Evolutionary conservation across 805 yeast genomes (phyloP).

Genomic region (Hanseniaspora clermontiae): DNA sequence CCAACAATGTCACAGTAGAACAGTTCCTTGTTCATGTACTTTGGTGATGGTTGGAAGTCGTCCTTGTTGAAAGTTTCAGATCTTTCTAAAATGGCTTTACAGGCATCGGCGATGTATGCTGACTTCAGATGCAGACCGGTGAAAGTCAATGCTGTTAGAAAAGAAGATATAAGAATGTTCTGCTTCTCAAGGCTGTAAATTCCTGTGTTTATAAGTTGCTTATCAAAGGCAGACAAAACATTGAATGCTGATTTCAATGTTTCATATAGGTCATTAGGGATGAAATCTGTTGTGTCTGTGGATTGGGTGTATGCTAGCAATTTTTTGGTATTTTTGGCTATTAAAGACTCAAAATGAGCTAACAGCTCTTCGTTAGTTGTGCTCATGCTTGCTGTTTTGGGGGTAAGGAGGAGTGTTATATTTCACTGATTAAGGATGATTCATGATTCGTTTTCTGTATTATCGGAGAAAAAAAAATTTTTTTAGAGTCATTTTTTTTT

Average conservation of each 20-base stretch:
- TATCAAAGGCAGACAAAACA: constrained; percentile 39
- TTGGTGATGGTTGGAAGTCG: constrained; percentile 26
- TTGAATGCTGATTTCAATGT: constrained; percentile 52
- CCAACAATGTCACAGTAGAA: constrained; percentile 68
- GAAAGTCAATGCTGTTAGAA: constrained; percentile 63
- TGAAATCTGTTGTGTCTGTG: constrained; percentile 31
- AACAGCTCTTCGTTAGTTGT: neutral
- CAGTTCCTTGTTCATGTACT: neutral
- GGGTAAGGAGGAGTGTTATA: too few species aligned
- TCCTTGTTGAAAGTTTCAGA: constrained; percentile 42
- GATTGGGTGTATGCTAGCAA: constrained; percentile 9
- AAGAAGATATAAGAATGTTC: constrained; percentile 28
- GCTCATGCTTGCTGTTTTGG: too few species aligned
- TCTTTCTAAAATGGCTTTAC: constrained; percentile 53
- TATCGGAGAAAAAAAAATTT: too few species aligned
- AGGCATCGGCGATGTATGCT: constrained; percentile 76
- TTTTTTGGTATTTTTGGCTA: neutral
- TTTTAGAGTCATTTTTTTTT: too few species aligned
- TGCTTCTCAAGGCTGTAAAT: neutral
- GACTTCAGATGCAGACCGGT: constrained; percentile 71
- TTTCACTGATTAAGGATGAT: neutral
- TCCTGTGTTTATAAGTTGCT: neutral
- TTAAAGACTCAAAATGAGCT: neutral
- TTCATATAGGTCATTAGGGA: constrained; percentile 48
- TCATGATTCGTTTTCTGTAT: neutral